These are phyloP conservation scores for Scleromitrula shiraiana DNA, from an alignment of 2,329 filamentous ascomycete genomes.

Conservation along the genomic window DNA sequence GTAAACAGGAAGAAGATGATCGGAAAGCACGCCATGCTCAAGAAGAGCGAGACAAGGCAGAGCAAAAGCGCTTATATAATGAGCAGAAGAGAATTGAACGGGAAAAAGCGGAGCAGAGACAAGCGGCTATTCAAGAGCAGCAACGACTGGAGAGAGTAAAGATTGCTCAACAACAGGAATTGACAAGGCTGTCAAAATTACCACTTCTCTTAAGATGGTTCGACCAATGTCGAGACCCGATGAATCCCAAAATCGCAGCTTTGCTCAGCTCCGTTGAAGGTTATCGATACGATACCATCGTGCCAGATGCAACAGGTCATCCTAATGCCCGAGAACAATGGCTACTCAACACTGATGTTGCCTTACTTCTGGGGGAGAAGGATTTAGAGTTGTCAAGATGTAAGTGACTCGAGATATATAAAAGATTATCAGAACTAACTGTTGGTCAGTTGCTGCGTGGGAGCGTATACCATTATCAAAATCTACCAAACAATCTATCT, in stretches of 20 bases:
- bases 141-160: conserved; percentile 40
- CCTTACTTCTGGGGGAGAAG: conserved; percentile 56
- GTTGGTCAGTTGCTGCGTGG: conserved; percentile 47
- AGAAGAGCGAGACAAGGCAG: conserved; percentile 28
- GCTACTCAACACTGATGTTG: conserved; percentile 57
- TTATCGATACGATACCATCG: conserved; percentile 57
- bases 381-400: conserved; percentile 52
- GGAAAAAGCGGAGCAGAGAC: conserved; percentile 33
- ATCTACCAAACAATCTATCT: conserved; percentile 51
- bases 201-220: conserved; percentile 56
- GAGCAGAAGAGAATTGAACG: conserved; percentile 29
- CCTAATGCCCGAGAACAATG: conserved; percentile 55
- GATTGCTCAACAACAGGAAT: conserved; percentile 47
- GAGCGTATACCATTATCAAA: conserved; percentile 44
- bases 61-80: conserved; percentile 28
- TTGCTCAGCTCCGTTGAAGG: conserved; percentile 48
- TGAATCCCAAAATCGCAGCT: conserved; percentile 40
- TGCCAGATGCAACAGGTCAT: conserved; percentile 43
- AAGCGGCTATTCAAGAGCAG: conserved; percentile 31
- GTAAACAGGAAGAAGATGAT: conserved; percentile 23
- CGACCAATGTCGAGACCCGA: conserved; percentile 44
- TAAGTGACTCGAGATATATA: conserved; percentile 30
- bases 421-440: conserved; percentile 9
- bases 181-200: conserved; percentile 45
- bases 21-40: conserved; percentile 22